A percentile compares a stretch with the other conserved stretches of the same genome.
These are phyloP conservation scores for Boehmeria nivea DNA, from an alignment of 306 rosid genomes.

Conservation along the genomic window DNA sequence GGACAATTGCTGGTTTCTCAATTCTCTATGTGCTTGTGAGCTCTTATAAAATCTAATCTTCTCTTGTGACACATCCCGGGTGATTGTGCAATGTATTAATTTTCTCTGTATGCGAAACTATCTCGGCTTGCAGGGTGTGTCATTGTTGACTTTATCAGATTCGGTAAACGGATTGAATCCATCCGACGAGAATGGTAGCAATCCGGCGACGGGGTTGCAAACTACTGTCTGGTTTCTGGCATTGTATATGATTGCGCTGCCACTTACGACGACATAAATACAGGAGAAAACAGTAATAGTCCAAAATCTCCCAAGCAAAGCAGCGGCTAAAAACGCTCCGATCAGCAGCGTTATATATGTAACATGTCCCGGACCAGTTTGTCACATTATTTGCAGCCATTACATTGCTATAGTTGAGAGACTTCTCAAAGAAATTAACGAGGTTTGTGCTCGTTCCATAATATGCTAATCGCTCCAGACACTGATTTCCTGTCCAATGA, in stretches of 20 bases:
- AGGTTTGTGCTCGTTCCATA: too few relatives aligned
- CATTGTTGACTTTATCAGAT: constrained; percentile 56
- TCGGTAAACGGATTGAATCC: constrained; percentile 56
- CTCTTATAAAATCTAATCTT: constrained; percentile 12
- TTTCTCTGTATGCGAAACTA: background rate
- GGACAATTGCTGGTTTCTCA: constrained; percentile 83
- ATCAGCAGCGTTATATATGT: too few relatives aligned
- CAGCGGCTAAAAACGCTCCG: too few relatives aligned
- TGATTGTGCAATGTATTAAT: too few relatives aligned
- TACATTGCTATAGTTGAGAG: too few relatives aligned
- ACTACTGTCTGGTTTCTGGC: background rate
- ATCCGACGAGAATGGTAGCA: constrained; percentile 36
- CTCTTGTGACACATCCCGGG: background rate
- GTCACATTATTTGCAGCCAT: too few relatives aligned
- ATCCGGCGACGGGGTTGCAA: constrained; percentile 40
- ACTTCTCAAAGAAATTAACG: too few relatives aligned
- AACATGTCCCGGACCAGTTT: too few relatives aligned
- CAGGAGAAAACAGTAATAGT: constrained; percentile 15
- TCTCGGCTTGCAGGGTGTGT: constrained; percentile 39
- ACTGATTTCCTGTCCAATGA: too few relatives aligned
- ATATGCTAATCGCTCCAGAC: too few relatives aligned
- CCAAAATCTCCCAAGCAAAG: too few relatives aligned
- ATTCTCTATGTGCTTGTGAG: constrained; percentile 60
- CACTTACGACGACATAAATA: too few relatives aligned
- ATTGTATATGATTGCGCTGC: constrained; percentile 7